phyloP scores from a whole-genome alignment of 1,284 basidiomycete species.

The Crucibulum cyathiforme region DNA sequence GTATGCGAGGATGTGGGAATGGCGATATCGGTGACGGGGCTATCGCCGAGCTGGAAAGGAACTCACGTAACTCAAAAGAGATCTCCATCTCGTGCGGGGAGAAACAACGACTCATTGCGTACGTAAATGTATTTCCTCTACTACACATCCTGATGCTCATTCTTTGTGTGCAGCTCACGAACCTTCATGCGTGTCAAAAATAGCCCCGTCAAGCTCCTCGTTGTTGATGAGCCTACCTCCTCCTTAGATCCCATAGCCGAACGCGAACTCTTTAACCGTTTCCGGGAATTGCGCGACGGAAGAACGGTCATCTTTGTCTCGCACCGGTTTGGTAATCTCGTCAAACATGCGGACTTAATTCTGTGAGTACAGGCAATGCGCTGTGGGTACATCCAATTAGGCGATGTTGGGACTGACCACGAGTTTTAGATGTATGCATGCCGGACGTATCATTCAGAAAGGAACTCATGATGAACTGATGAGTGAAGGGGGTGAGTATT shows the following conservation, averaged over 20 bases:
- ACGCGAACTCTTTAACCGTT: slow-evolving; percentile 36
- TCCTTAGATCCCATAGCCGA: slow-evolving; percentile 45
- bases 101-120: slow-evolving; percentile 52
- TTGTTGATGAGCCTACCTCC: slow-evolving; percentile 47
- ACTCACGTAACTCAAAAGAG: slow-evolving; percentile 10
- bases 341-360: slow-evolving; percentile 46
- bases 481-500: slow-evolving; percentile 31
- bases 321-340: slow-evolving; percentile 42
- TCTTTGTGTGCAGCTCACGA: slow-evolving; percentile 33
- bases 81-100: slow-evolving; percentile 39
- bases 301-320: slow-evolving; percentile 47
- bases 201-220: slow-evolving; percentile 37
- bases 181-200: slow-evolving; percentile 44
- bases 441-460: slow-evolving; percentile 36
- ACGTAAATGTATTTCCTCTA: slow-evolving; percentile 20
- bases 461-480: slow-evolving; percentile 43
- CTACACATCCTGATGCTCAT: slow-evolving; percentile 2
- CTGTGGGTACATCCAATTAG: background rate
- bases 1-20: slow-evolving; percentile 25
- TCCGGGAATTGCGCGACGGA: slow-evolving; percentile 31
- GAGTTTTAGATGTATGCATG: slow-evolving; percentile 39
- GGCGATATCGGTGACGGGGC: slow-evolving; percentile 24
- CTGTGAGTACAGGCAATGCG: slow-evolving; percentile 33
- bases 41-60: slow-evolving; percentile 20
- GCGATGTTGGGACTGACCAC: background rate